These are phyloP conservation scores for Stellera chamaejasme DNA, from an alignment of 345 rosid genomes.

Conservation along the genomic window DNA sequence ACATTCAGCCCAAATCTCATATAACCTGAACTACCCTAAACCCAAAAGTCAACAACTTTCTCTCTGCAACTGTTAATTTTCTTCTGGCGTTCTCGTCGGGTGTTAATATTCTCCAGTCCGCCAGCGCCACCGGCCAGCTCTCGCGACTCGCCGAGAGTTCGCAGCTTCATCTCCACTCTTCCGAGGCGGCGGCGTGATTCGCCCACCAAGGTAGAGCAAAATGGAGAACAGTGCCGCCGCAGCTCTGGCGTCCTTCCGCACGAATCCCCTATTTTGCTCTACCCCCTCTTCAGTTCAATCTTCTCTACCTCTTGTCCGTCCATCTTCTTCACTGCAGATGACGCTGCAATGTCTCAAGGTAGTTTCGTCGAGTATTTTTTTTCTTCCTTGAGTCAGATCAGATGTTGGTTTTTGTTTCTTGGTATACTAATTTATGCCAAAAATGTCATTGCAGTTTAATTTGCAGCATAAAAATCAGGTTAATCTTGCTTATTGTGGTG, in stretches of 20 bases:
- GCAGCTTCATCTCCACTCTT: no score
- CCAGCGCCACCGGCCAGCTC: no score
- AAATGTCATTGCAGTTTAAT: no score
- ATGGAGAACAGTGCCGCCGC: constrained; percentile 48
- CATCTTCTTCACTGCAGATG: constrained; percentile 17
- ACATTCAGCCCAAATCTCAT: no score
- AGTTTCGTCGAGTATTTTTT: background rate
- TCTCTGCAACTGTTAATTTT: no score
- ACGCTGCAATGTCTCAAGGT: constrained; percentile 39
- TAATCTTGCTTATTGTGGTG: constrained; percentile 15
- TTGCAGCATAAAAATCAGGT: constrained; percentile 28
- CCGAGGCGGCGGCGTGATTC: no score
- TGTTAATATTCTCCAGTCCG: no score
- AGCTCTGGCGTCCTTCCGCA: constrained; percentile 17
- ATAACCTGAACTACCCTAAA: no score
- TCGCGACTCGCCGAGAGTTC: no score
- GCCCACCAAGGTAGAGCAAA: no score
- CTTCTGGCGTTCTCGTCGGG: no score
- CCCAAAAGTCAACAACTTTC: no score
- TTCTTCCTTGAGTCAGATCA: background rate
- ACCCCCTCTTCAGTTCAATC: constrained; percentile 22
- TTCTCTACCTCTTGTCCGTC: constrained; percentile 9
- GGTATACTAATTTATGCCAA: background rate
- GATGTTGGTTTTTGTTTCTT: background rate
- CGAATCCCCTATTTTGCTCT: constrained; percentile 33